Evolutionary conservation across 176 grass and related monocot genomes (phyloP), one percentile per base, ranked within the genome.

Genomic region (Puccinellia tenuiflora): DNA sequence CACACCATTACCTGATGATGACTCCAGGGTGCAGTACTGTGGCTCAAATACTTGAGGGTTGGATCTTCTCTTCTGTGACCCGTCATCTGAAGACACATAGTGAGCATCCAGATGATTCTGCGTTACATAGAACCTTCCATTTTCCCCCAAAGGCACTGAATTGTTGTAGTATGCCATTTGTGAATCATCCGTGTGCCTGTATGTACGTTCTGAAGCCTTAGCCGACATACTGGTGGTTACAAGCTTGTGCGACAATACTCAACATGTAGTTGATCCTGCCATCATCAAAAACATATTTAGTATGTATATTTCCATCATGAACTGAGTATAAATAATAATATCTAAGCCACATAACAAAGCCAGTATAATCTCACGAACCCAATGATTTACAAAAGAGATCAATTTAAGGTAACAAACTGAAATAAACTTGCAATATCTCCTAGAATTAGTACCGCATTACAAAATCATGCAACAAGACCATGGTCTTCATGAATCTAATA

Each of bases 21-120:
- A 94, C 61, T 97, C 95, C 28, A 97, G 86, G 18, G 92, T 97
- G 87, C 87, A 91, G 84, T 90, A 94, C 18, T 75, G 76, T 60
- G 59, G 29, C 48, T 89, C 81, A 85, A 51, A 87, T 84, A 74
- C 33, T 65, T 62, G 84, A 80, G 68, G 38, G 18, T 79, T 83
- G 3, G 69, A 60, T 62, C 14, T 60, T 61, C 56, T 79, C 76
- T 66, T 84, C 18, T 84, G 84, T 56, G 84, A 76, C 20, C 84
- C 76, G 76, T 84, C 81, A 76, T 87, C 80, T 6, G 85, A 68
- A 73, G 88, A 86, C 28, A 34, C 45, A 4, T 51, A 80, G 43
- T 76, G 66, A 60, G 60, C 26, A 57, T 59, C 84, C 42, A 33
- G 17, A 73, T 83, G 77, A 54, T 53, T 76, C 84, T 87, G 60